Evolutionary conservation across 805 yeast genomes (phyloP), one percentile per base, ranked within the genome.

Genomic region (Yamadazyma ubonensis): DNA sequence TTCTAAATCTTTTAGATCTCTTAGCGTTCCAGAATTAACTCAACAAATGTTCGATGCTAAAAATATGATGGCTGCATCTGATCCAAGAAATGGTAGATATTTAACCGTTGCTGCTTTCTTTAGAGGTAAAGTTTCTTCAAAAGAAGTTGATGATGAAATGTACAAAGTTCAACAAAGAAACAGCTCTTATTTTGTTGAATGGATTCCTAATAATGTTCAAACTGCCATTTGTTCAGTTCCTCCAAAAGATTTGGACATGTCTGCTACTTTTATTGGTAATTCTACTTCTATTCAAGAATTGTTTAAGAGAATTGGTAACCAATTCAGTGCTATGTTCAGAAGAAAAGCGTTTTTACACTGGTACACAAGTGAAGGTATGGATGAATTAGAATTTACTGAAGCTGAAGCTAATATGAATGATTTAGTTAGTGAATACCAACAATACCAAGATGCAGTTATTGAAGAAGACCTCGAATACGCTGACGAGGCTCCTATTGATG

Each of bases 351-450:
- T 89, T 80, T 81, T 89, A 70, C 96, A 89, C 67, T 89, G 96
- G 96, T 89, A 87, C 70, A 86, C 93, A 7, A 77, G 83, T 53
- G 96, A 89, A 68, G 96, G 96, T 71, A 89, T 89, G 96, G 96
- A 89, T 59, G 95, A 84, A 70, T 76, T 82, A 74, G 96, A 89
- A 70, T 89, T 89, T 66, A 79, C 88, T 43, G 96, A 89, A 71
- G 96, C 96, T 39, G 95, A 87, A 70, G 81, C 91, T 40, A 86
- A 89, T 63, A 80, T 89, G 89, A 78, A 77, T 53, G 96, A 89
- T 67, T 74, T 89, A 59, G 89, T 88, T 41, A 78, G 82, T 58
- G 96, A 89, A 67, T 70, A 89, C 62, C 93, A 86, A 70, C 96
- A 89, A 70, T 86, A 88, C 71, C 96, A 88, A 74, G 91, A 83